Percentiles rank a stretch among this genome's conserved stretches.
Evolutionary conservation across 2,329 filamentous ascomycete species (phyloP).

Genomic region (Aspergillus hortae): DNA sequence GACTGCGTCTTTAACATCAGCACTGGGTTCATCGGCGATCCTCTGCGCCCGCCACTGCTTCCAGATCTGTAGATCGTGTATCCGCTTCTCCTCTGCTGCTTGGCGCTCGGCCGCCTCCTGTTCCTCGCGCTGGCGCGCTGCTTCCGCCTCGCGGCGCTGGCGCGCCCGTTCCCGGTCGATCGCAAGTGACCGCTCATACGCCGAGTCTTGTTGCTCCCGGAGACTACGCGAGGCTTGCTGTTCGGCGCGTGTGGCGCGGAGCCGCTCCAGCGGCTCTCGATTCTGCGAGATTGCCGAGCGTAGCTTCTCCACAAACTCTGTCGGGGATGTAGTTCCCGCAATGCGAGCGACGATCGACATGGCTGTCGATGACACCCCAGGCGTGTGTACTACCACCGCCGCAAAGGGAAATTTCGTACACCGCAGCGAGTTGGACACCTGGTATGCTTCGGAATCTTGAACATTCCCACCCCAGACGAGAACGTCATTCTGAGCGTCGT

Average conservation of each 20-base stretch:
- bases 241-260: constrained; percentile 71
- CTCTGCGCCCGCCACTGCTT: constrained; percentile 69
- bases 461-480: constrained; percentile 92
- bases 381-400: constrained; percentile 81
- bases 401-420: constrained; percentile 93
- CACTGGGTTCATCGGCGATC: constrained; percentile 65
- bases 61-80: constrained; percentile 66
- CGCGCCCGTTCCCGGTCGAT: constrained; percentile 81
- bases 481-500: constrained; percentile 71
- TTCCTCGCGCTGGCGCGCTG: constrained; percentile 57
- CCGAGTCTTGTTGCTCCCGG: constrained; percentile 83
- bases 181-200: constrained; percentile 88
- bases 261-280: constrained; percentile 68
- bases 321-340: constrained; percentile 65
- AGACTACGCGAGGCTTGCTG: constrained; percentile 78
- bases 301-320: constrained; percentile 72
- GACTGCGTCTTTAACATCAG: constrained; percentile 64
- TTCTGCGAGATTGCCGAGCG: constrained; percentile 71
- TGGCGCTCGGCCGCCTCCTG: constrained; percentile 64
- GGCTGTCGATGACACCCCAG: constrained; percentile 73
- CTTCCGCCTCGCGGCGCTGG: constrained; percentile 71
- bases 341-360: constrained; percentile 88
- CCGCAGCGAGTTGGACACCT: constrained; percentile 80
- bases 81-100: constrained; percentile 56
- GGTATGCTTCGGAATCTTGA: constrained; percentile 88